These are phyloP conservation scores for Cicer bijugum DNA, from an alignment of 306 rosid species.

Conservation along the genomic window DNA sequence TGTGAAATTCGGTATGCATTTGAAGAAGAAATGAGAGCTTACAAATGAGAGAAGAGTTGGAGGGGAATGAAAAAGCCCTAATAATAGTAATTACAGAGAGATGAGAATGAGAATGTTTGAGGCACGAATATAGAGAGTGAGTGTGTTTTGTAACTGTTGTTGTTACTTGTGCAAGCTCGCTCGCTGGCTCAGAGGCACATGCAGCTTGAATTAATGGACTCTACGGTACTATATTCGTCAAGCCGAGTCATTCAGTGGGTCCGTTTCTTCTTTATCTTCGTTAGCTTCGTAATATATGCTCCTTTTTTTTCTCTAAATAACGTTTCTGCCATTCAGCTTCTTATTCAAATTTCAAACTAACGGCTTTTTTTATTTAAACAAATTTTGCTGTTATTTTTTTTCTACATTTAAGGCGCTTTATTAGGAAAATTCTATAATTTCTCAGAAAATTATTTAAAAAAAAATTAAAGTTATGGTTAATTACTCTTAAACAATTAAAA, in stretches of 20 bases:
- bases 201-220: conserved; percentile 3
- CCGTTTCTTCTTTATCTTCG: not conserved
- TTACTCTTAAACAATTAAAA: too few relatives aligned
- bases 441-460: too few relatives aligned
- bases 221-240: not conserved
- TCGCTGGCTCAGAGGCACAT: not conserved
- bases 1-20: not conserved
- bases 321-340: not conserved
- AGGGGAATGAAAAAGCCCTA: not conserved
- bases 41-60: not conserved
- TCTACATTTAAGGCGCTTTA: too few relatives aligned
- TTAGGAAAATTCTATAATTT: too few relatives aligned
- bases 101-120: not conserved
- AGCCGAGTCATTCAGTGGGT: not conserved
- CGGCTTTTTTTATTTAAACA: not conserved
- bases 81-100: not conserved
- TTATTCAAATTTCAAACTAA: not conserved
- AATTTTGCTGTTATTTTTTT: too few relatives aligned
- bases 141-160: conserved; percentile 3
- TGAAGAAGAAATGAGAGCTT: not conserved
- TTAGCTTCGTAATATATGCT: not conserved
- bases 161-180: not conserved
- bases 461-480: too few relatives aligned
- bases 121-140: conserved; percentile 13
- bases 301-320: not conserved